Evolutionary conservation across 1,139 yeast species (phyloP).

Genomic region (Taiozyma sp.): DNA sequence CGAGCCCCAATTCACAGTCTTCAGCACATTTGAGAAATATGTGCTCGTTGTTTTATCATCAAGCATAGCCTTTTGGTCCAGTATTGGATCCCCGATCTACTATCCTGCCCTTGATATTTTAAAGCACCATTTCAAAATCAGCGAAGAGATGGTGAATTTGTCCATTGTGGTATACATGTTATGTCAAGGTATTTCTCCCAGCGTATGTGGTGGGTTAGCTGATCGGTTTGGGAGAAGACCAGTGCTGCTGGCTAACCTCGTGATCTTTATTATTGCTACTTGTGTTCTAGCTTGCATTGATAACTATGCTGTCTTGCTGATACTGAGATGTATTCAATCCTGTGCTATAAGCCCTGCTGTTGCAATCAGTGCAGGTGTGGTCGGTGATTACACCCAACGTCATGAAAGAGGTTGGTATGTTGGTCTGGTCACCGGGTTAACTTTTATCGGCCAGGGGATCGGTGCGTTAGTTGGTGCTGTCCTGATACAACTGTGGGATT

Average conservation of each 20-base stretch:
- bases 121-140: constrained; percentile 44
- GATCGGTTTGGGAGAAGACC: constrained; percentile 72
- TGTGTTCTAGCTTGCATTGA: constrained; percentile 55
- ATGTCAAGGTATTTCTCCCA: constrained; percentile 69
- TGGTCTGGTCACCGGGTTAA: constrained; percentile 60
- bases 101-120: constrained; percentile 65
- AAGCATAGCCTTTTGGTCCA: constrained; percentile 50
- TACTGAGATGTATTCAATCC: constrained; percentile 64
- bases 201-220: constrained; percentile 59
- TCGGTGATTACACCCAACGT: constrained; percentile 62
- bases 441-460: constrained; percentile 66
- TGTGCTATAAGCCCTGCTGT: constrained; percentile 68
- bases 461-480: constrained; percentile 77
- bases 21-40: constrained; percentile 31
- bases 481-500: constrained; percentile 51
- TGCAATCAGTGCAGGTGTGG: constrained; percentile 60
- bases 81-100: constrained; percentile 67
- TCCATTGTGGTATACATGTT: constrained; percentile 69
- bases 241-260: constrained; percentile 46
- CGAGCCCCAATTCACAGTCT: constrained; percentile 25
- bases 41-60: constrained; percentile 38
- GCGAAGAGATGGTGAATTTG: constrained; percentile 53
- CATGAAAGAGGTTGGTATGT: constrained; percentile 60
- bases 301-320: constrained; percentile 48
- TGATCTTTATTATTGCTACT: constrained; percentile 51